Evolutionary conservation across 345 rosid genomes (phyloP).

Genomic region (Brassica carinata): DNA sequence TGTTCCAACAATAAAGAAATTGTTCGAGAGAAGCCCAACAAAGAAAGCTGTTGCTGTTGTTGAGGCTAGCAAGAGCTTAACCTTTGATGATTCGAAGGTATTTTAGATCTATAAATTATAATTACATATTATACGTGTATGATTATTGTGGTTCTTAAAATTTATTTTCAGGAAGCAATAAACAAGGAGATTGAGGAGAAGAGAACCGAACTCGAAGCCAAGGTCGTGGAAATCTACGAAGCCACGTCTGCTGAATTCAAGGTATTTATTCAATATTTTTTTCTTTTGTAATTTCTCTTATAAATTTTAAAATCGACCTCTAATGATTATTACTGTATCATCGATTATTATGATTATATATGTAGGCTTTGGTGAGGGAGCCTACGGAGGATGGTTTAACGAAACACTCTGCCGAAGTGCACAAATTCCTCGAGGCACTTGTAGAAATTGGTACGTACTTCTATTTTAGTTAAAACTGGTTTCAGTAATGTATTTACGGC

Average conservation of each 20-base stretch:
- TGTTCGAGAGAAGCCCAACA: conserved; percentile 59
- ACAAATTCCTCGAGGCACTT: conserved; percentile 15
- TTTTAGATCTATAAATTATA: neutral
- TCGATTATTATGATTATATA: neutral
- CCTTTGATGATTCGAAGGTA: conserved; percentile 21
- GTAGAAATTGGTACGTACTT: conserved; percentile 11
- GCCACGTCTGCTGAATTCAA: conserved; percentile 20
- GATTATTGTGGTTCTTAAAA: neutral
- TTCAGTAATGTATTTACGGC: neutral
- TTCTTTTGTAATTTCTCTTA: neutral
- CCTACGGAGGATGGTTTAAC: conserved; percentile 19
- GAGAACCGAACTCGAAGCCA: neutral
- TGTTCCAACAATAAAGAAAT: conserved; percentile 75
- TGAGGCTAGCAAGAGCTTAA: conserved; percentile 35
- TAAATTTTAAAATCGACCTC: neutral
- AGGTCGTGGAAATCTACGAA: conserved; percentile 14
- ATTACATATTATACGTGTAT: neutral
- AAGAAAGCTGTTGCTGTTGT: conserved; percentile 63
- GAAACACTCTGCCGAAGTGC: neutral
- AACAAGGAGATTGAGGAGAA: conserved; percentile 23
- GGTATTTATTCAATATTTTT: neutral
- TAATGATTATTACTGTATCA: neutral
- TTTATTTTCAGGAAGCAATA: neutral
- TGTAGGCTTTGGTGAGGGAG: conserved; percentile 12
- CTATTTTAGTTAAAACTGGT: neutral